Percentiles rank a stretch among this genome's conserved stretches.
Evolutionary conservation across 306 rosid species (phyloP).

Genomic region (Hylodesmum podocarpum): DNA sequence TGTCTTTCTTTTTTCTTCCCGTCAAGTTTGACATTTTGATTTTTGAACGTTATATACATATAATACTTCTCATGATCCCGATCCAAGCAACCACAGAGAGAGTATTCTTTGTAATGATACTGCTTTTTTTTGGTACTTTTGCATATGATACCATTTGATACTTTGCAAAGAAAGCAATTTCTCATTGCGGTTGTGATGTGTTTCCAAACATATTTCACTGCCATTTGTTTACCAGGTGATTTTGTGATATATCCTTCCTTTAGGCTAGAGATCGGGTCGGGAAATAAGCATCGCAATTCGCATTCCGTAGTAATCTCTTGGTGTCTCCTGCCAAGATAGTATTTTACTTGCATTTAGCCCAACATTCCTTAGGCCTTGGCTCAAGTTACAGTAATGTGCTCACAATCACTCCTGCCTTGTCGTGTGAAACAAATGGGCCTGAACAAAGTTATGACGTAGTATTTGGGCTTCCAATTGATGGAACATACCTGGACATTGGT

Average conservation of each 20-base stretch:
- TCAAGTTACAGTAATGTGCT: not conserved
- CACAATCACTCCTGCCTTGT: not conserved
- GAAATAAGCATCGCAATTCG: not conserved
- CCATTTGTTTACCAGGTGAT: conserved; percentile 14
- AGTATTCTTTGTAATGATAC: conserved; percentile 32
- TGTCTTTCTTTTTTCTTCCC: conserved; percentile 9
- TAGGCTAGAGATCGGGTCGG: not conserved
- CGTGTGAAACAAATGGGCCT: not conserved
- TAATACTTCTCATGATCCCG: conserved; percentile 7
- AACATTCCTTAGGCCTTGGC: not conserved
- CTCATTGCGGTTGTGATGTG: conserved; percentile 25
- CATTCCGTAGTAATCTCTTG: not conserved
- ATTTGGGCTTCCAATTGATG: not conserved
- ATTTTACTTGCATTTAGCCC: not conserved
- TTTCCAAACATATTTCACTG: not conserved
- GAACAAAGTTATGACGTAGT: not conserved
- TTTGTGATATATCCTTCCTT: not conserved
- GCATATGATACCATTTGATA: conserved; percentile 27
- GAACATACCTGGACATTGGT: not conserved
- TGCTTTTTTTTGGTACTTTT: not conserved
- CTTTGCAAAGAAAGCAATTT: conserved; percentile 34
- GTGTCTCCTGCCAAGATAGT: not conserved
- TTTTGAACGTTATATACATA: conserved; percentile 32
- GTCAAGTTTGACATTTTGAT: conserved; percentile 28
- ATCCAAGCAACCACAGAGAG: conserved; percentile 25